Evolutionary conservation across 768 basidiomycete species (phyloP), one percentile per base, ranked within the genome.

Genomic region (Russula virescens): DNA sequence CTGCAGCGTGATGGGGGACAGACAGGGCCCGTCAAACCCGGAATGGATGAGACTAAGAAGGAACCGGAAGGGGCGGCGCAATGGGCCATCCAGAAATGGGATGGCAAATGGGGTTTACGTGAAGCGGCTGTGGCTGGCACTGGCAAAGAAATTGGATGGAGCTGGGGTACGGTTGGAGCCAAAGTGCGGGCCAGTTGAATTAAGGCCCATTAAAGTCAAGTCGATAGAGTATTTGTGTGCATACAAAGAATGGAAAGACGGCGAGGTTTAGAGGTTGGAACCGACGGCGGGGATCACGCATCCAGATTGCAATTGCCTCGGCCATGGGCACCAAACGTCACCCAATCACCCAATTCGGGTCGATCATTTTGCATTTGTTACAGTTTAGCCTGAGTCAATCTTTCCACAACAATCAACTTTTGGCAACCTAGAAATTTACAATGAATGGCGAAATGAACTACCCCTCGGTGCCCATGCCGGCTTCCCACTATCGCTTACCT

Each of bases 101-200:
- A 64, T 26, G 58, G 63, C n/a, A 49, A 43, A 21, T 64, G 63
- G 63, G 63, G 63, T 23, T 64, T 64, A 64, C 63, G 63, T 60
- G 47, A 64, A 28, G 31, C 10, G 14, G 21, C 31, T 1, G 31
- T 13, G 43, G 13, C 46, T 16, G 25, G 58, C 0, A 64, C 46
- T 16, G 25, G 58, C 0, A 64, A 31, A 49, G 58, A 60, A 7
- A 35, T 64, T 21, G 58, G 63, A 18, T 64, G 63, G 63, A 50
- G 31, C 10, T 64, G 63, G 63, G 63, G 63, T 1, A 51, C 11
- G 3, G 42, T 38, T 5, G 38, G 38, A 31, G 31, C 31, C 26
- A 11, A 10, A 7, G 3, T 14, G 19, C 26, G 53, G 13, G 35
- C 45, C 23, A 23, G n/a, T 53, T 38, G 38, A 38, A 31, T 31